Base-by-base conservation (phyloP, 805 yeast species). In the Yamadazyma paraphyllophila region DNA sequence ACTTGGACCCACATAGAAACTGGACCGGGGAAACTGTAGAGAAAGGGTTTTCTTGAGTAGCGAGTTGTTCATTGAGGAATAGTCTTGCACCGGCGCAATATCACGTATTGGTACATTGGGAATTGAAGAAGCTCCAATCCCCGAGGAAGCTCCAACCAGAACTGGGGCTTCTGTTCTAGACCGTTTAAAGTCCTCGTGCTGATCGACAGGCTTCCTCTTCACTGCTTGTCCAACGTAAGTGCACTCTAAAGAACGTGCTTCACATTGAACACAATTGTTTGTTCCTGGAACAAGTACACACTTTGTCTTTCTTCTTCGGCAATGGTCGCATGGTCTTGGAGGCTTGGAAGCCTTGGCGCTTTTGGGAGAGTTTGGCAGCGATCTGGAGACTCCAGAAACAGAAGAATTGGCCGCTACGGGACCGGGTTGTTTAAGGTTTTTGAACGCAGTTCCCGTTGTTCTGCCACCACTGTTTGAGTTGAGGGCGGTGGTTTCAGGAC, bases 11-110 rank as follows among this genome's bases (percentile, higher is more conserved):
- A 91, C 83, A 56, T 82, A 86, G 57, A 88, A 88, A 14, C 96
- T 85, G 0, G 96, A 89, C 46, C 97, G 71, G 1, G 98, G 97
- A 56, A 83, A 88, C 60, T 89, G 97, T 15, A 88, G 66, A n/a
- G 87, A 78, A 27, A 83, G 69, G 0, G 90, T 83, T 53, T 80
- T 82, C 56, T 82, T 83, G 51, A 85, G 71, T 20, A 85, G 62
- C 3, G 88, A 82, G 49, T 82, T 77, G 52, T 77, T 81, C 62
- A 85, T 73, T 34, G 72, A 61, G 1, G 88, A 75, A 61, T 85
- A 85, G 60, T 85, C 91, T 42, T 79, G 82, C 11, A 84, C 72
- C 1, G 89, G 89, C 2, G 74, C 71, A 20, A 71, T 76, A 33
- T 77, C 81, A 44, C 84, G 57, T 30, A 79, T 73, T 2, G 65